These are phyloP conservation scores for Fermentozyma sake DNA, from an alignment of 1,139 yeast species.

Conservation along the genomic window DNA sequence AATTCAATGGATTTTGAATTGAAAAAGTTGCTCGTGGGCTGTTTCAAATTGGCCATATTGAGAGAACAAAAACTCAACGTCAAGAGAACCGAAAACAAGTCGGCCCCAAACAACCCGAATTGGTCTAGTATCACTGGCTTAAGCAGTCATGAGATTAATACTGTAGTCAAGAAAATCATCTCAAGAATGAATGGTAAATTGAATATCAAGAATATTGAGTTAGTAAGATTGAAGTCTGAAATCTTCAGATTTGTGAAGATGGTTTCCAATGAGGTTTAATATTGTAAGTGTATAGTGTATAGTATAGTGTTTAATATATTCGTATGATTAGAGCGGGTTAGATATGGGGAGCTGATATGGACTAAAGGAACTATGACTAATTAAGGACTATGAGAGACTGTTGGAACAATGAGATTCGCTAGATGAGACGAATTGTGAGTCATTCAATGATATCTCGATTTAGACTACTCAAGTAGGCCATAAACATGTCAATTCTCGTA, in stretches of 20 bases:
- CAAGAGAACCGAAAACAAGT: not conserved
- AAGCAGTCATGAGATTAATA: constrained; percentile 32
- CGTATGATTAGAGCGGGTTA: not conserved
- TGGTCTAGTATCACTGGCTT: constrained; percentile 41
- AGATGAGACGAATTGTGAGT: too few species aligned
- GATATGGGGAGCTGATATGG: too few species aligned
- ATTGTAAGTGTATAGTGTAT: not conserved
- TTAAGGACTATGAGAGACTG: too few species aligned
- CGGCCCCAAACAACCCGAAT: constrained; percentile 6
- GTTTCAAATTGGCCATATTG: constrained; percentile 38
- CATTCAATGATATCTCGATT: too few species aligned
- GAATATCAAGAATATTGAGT: constrained; percentile 35
- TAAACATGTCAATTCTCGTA: too few species aligned
- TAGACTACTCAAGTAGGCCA: too few species aligned
- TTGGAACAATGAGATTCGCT: too few species aligned
- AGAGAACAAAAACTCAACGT: constrained; percentile 20
- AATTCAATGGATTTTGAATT: constrained; percentile 44
- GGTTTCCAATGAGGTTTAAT: constrained; percentile 22
- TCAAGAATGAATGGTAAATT: constrained; percentile 43
- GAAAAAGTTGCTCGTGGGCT: constrained; percentile 41
- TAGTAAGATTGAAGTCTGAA: constrained; percentile 36
- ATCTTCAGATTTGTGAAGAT: constrained; percentile 42
- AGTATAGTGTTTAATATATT: constrained; percentile 1
- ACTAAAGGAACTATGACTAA: too few species aligned
- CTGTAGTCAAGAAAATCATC: constrained; percentile 35